phyloP scores from a whole-genome alignment of 140 eudicot species.

The Stevia rebaudiana region DNA sequence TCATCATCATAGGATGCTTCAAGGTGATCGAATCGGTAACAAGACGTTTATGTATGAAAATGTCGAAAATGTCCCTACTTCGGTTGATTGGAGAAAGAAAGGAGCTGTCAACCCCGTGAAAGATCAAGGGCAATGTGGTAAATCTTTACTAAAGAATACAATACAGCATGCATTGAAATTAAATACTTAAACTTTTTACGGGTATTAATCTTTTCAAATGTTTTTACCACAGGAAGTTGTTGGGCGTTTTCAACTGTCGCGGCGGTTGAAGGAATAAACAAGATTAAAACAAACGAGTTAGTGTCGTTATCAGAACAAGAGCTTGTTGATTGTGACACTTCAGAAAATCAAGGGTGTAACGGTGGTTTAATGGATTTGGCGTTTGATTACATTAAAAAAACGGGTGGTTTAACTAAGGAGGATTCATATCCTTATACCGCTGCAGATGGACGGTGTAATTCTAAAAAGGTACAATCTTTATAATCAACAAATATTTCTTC shows the following conservation, averaged over 20 bases:
- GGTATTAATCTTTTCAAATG: neutral
- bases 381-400: constrained; percentile 30
- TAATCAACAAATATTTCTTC: neutral
- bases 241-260: constrained; percentile 94
- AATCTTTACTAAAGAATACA: constrained; percentile 6
- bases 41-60: constrained; percentile 56
- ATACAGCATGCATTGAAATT: neutral
- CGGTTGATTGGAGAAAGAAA: constrained; percentile 89
- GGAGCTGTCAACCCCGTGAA: constrained; percentile 80
- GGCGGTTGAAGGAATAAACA: constrained; percentile 81
- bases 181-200: neutral
- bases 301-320: constrained; percentile 89
- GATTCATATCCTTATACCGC: constrained; percentile 34
- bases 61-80: constrained; percentile 43
- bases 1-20: constrained; percentile 61
- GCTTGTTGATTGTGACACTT: constrained; percentile 77
- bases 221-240: constrained; percentile 69
- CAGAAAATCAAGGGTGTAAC: constrained; percentile 56
- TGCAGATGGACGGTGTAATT: constrained; percentile 39
- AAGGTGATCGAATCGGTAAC: constrained; percentile 38
- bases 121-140: constrained; percentile 98
- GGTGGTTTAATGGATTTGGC: constrained; percentile 45
- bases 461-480: constrained; percentile 43
- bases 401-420: constrained; percentile 37
- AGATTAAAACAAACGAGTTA: constrained; percentile 59